These are phyloP conservation scores for Phytophthora kernoviae DNA, from an alignment of 352 stramenopile species.

Conservation along the genomic window DNA sequence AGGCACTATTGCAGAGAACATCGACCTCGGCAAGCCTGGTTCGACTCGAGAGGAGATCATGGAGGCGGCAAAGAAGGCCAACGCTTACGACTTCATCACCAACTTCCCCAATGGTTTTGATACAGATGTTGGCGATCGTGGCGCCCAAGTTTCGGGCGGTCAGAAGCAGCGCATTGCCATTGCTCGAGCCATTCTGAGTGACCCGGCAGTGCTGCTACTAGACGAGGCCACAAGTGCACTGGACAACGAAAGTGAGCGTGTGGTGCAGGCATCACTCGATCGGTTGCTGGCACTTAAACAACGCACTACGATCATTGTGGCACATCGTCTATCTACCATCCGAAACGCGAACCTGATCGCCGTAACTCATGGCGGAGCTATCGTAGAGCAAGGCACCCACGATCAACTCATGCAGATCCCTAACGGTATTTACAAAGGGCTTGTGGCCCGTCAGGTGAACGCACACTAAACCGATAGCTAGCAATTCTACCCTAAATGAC, in stretches of 20 bases:
- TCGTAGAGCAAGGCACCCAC: conserved; percentile 57
- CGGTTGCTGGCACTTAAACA: conserved; percentile 36
- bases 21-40: conserved; percentile 38
- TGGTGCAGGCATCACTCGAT: conserved; percentile 43
- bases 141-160: conserved; percentile 38
- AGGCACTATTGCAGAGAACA: conserved; percentile 42
- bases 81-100: conserved; percentile 44
- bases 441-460: conserved; percentile 40
- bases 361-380: conserved; percentile 37
- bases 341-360: conserved; percentile 41
- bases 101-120: conserved; percentile 40
- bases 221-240: conserved; percentile 42
- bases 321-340: conserved; percentile 39
- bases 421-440: conserved; percentile 56
- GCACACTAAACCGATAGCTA: conserved; percentile 15
- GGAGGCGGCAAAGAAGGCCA: conserved; percentile 38
- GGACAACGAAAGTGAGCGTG: conserved; percentile 42
- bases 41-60: conserved; percentile 40
- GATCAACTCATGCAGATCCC: conserved; percentile 62
- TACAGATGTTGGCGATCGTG: conserved; percentile 39
- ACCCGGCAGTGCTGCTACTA: conserved; percentile 36
- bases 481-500: neutral
- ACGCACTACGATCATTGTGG: conserved; percentile 43
- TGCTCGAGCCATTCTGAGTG: conserved; percentile 34
- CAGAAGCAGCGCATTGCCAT: conserved; percentile 48